A percentile compares a stretch with the other conserved stretches of the same genome.
Evolutionary conservation across 768 basidiomycete genomes (phyloP).

Genomic region (Podaxis mareebaensis): DNA sequence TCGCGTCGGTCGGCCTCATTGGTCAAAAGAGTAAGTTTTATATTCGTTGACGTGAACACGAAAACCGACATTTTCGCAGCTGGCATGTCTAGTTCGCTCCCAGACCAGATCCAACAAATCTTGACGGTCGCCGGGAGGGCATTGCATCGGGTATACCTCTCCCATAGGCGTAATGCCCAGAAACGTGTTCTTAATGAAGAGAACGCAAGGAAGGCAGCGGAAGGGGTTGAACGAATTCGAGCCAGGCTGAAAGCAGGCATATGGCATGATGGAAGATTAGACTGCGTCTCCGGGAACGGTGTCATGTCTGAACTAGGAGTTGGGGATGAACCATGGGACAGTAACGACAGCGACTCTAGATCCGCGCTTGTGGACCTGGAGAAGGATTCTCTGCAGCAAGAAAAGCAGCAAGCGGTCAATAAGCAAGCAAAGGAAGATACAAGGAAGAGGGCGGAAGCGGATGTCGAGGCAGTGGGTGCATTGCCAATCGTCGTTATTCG

Average conservation of each 20-base stretch:
- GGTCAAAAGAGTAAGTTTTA: slow-evolving; percentile 78
- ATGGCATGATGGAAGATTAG: slow-evolving; percentile 88
- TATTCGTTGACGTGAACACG: not conserved
- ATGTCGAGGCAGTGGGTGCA: slow-evolving; percentile 53
- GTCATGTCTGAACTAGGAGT: slow-evolving; percentile 83
- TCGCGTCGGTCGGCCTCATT: slow-evolving; percentile 92
- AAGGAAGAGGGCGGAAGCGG: slow-evolving; percentile 28
- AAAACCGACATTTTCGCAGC: slow-evolving; percentile 43
- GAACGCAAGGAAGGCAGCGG: slow-evolving; percentile 37
- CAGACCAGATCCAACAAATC: slow-evolving; percentile 83
- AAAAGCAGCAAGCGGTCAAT: not conserved
- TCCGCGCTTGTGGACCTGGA: slow-evolving; percentile 1
- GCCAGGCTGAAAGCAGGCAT: slow-evolving; percentile 59
- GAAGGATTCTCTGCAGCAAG: not conserved
- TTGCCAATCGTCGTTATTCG: slow-evolving; percentile 88
- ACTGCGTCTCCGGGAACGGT: slow-evolving; percentile 84
- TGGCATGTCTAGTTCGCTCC: slow-evolving; percentile 76
- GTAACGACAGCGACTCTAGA: slow-evolving; percentile 20
- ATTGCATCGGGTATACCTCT: slow-evolving; percentile 61
- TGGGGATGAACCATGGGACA: slow-evolving; percentile 65
- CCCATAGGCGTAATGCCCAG: slow-evolving; percentile 43
- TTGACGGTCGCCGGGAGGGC: slow-evolving; percentile 76
- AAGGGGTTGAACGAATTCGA: slow-evolving; percentile 38
- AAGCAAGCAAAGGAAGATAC: slow-evolving; percentile 10
- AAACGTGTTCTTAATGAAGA: slow-evolving; percentile 38